Base-by-base conservation (phyloP, 495 filamentous ascomycete species). In the Glonium stellatum region DNA sequence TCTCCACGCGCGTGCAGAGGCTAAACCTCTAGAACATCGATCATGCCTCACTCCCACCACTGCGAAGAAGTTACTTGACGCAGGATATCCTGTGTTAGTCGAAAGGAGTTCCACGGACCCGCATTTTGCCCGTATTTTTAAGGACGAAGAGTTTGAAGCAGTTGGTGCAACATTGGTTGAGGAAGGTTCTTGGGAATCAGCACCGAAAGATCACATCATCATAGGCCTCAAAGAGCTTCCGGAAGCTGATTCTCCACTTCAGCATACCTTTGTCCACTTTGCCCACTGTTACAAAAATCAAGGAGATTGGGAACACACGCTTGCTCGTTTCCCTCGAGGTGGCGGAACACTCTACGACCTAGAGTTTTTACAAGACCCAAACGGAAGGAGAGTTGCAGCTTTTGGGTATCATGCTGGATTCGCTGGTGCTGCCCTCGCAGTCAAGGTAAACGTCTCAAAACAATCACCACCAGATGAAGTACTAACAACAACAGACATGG, bases 161-260 rank as follows among this genome's bases (percentile, higher is more conserved):
- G 62, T 55, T 21, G 91, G 90, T 34, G 87, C 85, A 25, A 85
- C 76, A 4, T 77, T 97, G n/a, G 87, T 96, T 5, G 83, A 85
- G 15, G 86, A 89, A 67, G 85, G 87, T 31, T 89, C 83, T 49
- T 97, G 93, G 92, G 78, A 78, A 66, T 77, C 80, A 69, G 88
- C 85, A 0, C 90, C 93, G 1, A 83, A 90, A 58, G 83, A 92
- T 68, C 89, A 90, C 68, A 89, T 95, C 66, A 79, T 97, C 61
- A 67, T 77, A 47, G 92, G 93, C 39, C 79, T 98, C 51, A 98
- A 98, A 81, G 93, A 97, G 77, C 80, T 97, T 15, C 89, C 88
- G 6, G 90, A 95, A 69, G 89, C 90, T 66, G 87, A 95, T 66
- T 83, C 85, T 35, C 90, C 92, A 37, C 83, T 97, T 52, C 84